Conservation (phyloP, 2,329 filamentous ascomycete species). For the Arthroderma sp. region DNA sequence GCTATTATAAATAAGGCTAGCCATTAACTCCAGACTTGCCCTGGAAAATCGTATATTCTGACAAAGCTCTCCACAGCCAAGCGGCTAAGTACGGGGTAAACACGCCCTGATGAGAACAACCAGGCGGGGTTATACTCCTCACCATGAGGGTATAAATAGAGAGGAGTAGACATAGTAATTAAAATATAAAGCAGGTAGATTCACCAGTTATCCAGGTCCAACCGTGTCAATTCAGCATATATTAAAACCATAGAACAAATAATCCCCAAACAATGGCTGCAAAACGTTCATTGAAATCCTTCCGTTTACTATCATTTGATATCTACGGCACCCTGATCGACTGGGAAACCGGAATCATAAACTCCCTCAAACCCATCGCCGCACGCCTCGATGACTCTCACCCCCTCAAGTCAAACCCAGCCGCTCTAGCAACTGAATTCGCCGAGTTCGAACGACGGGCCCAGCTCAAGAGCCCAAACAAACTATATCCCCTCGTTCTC, state of each 20-base stretch:
- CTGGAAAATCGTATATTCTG: too few species aligned
- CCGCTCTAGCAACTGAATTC: constrained; percentile 33
- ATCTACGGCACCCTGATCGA: constrained; percentile 70
- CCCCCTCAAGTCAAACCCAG: constrained; percentile 22
- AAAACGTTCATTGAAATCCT: constrained; percentile 19
- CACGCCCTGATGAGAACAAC: too few species aligned
- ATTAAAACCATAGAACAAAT: neutral
- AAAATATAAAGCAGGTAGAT: too few species aligned
- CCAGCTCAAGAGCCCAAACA: constrained; percentile 41
- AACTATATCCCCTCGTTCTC: constrained; percentile 50
- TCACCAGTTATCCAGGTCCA: too few species aligned
- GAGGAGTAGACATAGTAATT: too few species aligned
- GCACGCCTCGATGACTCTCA: constrained; percentile 30
- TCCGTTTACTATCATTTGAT: constrained; percentile 55
- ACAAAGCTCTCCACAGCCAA: too few species aligned
- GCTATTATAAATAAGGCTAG: too few species aligned
- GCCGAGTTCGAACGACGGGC: constrained; percentile 36
- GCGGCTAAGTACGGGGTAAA: too few species aligned
- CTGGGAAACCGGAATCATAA: constrained; percentile 56
- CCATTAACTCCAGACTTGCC: too few species aligned
- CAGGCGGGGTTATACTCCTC: too few species aligned
- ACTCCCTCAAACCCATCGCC: constrained; percentile 35
- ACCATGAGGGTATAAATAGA: too few species aligned
- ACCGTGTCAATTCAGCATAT: too few species aligned
- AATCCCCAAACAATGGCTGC: neutral